These are phyloP conservation scores for Collybia sp. DNA, from an alignment of 768 basidiomycete species.

Conservation along the genomic window DNA sequence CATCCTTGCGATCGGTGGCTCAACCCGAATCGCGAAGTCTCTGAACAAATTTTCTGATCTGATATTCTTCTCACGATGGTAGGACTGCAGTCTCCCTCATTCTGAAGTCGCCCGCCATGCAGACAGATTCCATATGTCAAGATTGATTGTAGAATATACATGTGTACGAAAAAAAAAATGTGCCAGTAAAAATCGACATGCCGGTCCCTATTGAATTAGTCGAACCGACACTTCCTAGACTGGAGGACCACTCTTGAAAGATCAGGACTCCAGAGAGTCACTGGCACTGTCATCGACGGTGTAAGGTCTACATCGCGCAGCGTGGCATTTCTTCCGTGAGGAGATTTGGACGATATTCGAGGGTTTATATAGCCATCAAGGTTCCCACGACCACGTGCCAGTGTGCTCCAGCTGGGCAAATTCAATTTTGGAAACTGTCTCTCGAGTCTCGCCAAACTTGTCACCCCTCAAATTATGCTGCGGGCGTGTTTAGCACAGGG, in stretches of 20 bases:
- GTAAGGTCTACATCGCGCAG: conserved; percentile 49
- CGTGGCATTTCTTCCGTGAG: conserved; percentile 56
- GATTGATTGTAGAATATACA: not conserved
- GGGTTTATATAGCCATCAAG: conserved; percentile 20
- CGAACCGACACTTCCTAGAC: conserved; percentile 65
- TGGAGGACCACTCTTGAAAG: conserved; percentile 48
- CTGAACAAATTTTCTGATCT: not conserved
- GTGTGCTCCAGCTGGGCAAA: not conserved
- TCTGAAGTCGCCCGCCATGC: too few relatives aligned
- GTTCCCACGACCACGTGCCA: conserved; percentile 38
- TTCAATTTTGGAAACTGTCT: too few relatives aligned
- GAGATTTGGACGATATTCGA: conserved; percentile 8
- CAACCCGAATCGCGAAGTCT: not conserved
- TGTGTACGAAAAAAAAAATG: conserved; percentile 19
- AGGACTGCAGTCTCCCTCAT: too few relatives aligned
- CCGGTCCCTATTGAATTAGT: conserved; percentile 44
- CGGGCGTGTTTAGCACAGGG: conserved; percentile 23
- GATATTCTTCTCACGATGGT: not conserved
- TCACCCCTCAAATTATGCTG: conserved; percentile 15
- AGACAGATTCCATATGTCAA: not conserved
- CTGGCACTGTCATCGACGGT: conserved; percentile 67
- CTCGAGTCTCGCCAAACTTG: too few relatives aligned
- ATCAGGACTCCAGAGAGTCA: conserved; percentile 48
- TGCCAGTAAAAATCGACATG: conserved; percentile 61
- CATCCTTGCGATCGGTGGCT: conserved; percentile 19